Percentiles rank a stretch among this genome's conserved stretches.
Evolutionary conservation across 2,329 filamentous ascomycete genomes (phyloP).

Genomic region (Onygena corvina): DNA sequence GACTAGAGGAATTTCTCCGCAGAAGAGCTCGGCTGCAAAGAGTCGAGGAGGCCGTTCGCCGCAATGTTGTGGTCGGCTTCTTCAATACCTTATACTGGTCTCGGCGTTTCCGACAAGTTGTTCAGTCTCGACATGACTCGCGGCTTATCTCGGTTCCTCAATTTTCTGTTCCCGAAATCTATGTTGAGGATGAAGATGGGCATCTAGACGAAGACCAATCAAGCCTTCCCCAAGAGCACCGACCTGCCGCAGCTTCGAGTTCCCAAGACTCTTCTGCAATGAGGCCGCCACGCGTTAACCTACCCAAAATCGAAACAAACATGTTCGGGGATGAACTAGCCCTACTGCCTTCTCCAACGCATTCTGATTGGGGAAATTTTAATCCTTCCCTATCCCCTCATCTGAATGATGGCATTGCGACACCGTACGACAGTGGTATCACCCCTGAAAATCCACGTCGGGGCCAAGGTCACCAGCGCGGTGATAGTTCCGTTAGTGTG

Average conservation of each 20-base stretch:
- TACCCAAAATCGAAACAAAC: slow-evolving; percentile 39
- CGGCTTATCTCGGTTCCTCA: slow-evolving; percentile 69
- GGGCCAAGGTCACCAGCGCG: slow-evolving; percentile 9
- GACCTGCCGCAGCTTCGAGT: background rate
- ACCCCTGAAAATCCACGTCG: slow-evolving; percentile 12
- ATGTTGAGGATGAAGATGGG: slow-evolving; percentile 63
- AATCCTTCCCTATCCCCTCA: slow-evolving; percentile 35
- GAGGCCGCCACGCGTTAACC: slow-evolving; percentile 41
- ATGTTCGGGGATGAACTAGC: slow-evolving; percentile 29
- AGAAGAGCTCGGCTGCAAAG: slow-evolving; percentile 81
- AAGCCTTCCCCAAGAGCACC: background rate
- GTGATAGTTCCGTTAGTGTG: slow-evolving; percentile 53
- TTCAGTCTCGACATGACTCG: slow-evolving; percentile 59
- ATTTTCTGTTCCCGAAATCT: slow-evolving; percentile 77
- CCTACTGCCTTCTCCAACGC: slow-evolving; percentile 26
- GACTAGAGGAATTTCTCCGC: slow-evolving; percentile 85
- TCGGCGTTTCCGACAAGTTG: slow-evolving; percentile 63
- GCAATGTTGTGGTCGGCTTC: slow-evolving; percentile 83
- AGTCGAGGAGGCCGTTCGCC: slow-evolving; percentile 85
- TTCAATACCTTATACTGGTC: slow-evolving; percentile 89
- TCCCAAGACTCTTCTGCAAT: slow-evolving; percentile 6
- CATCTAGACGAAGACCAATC: slow-evolving; percentile 20
- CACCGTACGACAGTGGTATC: background rate
- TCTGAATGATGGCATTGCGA: slow-evolving; percentile 11
- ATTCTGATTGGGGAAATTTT: slow-evolving; percentile 43